These are phyloP conservation scores for Isoetes engelmannii DNA, from an alignment of 83 land plant species.

Conservation along the genomic window DNA sequence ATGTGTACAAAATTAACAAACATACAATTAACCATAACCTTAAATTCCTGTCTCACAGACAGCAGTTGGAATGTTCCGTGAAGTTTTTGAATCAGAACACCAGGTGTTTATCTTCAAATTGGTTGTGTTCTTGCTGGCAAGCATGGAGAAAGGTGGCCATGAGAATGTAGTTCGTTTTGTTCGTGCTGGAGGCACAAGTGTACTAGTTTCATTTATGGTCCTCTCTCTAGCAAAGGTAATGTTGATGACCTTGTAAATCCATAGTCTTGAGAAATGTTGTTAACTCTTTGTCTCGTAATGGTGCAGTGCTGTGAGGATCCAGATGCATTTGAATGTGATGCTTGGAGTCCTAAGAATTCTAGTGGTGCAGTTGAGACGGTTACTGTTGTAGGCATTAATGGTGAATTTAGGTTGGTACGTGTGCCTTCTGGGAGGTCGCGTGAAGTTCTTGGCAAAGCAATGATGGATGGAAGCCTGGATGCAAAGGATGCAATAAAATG, in stretches of 20 bases:
- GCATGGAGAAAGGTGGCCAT: conserved; percentile 38
- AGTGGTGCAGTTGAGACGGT: conserved; percentile 28
- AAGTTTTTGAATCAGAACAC: conserved; percentile 41
- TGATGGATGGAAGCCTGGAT: conserved; percentile 47
- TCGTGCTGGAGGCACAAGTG: conserved; percentile 37
- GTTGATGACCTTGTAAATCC: background rate
- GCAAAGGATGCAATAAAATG: conserved; percentile 46
- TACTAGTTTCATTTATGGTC: conserved; percentile 37
- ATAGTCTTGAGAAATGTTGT: background rate
- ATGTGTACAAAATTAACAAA: too few relatives aligned
- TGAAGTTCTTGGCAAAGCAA: conserved; percentile 38
- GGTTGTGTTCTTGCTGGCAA: conserved; percentile 32
- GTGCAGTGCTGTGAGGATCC: conserved; percentile 24
- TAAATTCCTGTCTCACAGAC: conserved; percentile 23
- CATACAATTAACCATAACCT: background rate
- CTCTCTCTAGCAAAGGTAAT: conserved; percentile 37
- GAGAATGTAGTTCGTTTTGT: conserved; percentile 37
- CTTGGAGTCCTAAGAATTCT: conserved; percentile 21
- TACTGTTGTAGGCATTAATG: conserved; percentile 25
- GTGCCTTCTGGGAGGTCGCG: conserved; percentile 46
- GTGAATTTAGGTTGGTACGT: conserved; percentile 27
- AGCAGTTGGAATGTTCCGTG: conserved; percentile 44
- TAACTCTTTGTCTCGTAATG: background rate
- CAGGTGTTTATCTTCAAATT: conserved; percentile 50
- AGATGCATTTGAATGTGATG: conserved; percentile 33